Evolutionary conservation across 352 stramenopile species (phyloP).

Genomic region (Blastocystis hominis): DNA sequence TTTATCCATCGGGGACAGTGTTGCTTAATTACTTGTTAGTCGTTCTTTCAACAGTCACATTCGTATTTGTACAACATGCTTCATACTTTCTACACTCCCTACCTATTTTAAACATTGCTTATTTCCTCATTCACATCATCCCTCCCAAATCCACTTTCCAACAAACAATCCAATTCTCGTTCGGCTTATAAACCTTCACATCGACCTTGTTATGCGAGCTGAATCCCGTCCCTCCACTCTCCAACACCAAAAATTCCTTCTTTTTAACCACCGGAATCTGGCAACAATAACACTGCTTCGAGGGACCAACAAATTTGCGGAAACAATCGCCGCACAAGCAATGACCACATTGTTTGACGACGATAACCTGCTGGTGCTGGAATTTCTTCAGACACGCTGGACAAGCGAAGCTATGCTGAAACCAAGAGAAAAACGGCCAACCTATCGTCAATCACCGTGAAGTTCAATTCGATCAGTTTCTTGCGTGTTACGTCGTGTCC

Average conservation of each 20-base stretch:
- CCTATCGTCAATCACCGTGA: neutral
- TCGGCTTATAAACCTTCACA: slow-evolving; percentile 50
- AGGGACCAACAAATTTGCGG: slow-evolving; percentile 25
- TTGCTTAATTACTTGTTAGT: too few relatives aligned
- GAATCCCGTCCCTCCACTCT: slow-evolving; percentile 47
- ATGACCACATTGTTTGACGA: slow-evolving; percentile 29
- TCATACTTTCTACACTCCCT: neutral
- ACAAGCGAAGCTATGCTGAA: slow-evolving; percentile 2
- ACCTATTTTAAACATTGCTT: neutral
- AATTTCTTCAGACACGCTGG: slow-evolving; percentile 35
- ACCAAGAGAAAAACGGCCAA: neutral
- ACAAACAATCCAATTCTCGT: slow-evolving; percentile 40
- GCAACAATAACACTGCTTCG: slow-evolving; percentile 40
- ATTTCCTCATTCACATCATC: neutral
- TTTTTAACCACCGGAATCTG: slow-evolving; percentile 39
- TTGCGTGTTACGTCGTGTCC: slow-evolving; percentile 24
- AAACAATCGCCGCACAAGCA: slow-evolving; percentile 42
- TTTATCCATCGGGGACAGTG: too few relatives aligned
- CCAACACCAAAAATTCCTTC: slow-evolving; percentile 38
- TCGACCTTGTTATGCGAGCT: slow-evolving; percentile 55
- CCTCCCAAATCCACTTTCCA: neutral
- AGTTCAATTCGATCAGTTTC: slow-evolving; percentile 31
- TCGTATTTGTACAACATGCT: neutral
- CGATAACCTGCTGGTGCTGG: slow-evolving; percentile 40
- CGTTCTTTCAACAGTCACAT: neutral